Evolutionary conservation across 2,329 filamentous ascomycete species (phyloP).

Genomic region (Aspergillus persii): DNA sequence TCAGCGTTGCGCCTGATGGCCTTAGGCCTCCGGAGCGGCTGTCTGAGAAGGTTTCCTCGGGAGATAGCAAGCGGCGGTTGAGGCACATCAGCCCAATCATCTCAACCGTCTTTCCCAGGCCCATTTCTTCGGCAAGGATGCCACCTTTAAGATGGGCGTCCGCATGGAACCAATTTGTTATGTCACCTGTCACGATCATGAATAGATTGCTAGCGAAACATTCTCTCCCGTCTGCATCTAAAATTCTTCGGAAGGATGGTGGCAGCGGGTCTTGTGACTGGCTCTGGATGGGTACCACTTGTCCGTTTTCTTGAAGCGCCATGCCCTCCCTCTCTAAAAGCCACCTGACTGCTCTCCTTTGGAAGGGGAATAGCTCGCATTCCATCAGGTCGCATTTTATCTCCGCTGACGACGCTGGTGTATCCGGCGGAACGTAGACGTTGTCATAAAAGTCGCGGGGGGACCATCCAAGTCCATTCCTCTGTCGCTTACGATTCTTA

Average conservation of each 20-base stretch:
- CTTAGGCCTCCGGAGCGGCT: constrained; percentile 25
- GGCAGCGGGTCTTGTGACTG: constrained; percentile 25
- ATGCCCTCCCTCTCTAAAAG: constrained; percentile 45
- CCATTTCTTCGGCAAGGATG: constrained; percentile 52
- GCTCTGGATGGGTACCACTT: constrained; percentile 19
- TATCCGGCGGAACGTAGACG: constrained; percentile 44
- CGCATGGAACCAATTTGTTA: constrained; percentile 33
- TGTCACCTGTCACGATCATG: constrained; percentile 38
- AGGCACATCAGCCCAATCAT: constrained; percentile 47
- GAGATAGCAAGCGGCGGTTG: constrained; percentile 29
- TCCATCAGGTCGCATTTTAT: constrained; percentile 35
- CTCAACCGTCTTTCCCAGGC: constrained; percentile 51
- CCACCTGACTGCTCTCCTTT: constrained; percentile 48
- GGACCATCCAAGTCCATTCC: constrained; percentile 23
- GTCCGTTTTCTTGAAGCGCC: constrained; percentile 32
- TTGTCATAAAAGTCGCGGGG: constrained; percentile 48
- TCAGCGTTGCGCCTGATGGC: constrained; percentile 56
- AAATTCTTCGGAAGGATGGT: constrained; percentile 37
- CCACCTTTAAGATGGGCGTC: constrained; percentile 38
- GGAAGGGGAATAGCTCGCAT: constrained; percentile 49
- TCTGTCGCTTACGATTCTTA: neutral
- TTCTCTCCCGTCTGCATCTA: constrained; percentile 36
- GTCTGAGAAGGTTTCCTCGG: constrained; percentile 15
- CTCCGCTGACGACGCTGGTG: constrained; percentile 29
- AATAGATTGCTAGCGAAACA: constrained; percentile 45